Evolutionary conservation across 2,329 filamentous ascomycete genomes (phyloP).

Genomic region (Clonostachys chloroleuca): DNA sequence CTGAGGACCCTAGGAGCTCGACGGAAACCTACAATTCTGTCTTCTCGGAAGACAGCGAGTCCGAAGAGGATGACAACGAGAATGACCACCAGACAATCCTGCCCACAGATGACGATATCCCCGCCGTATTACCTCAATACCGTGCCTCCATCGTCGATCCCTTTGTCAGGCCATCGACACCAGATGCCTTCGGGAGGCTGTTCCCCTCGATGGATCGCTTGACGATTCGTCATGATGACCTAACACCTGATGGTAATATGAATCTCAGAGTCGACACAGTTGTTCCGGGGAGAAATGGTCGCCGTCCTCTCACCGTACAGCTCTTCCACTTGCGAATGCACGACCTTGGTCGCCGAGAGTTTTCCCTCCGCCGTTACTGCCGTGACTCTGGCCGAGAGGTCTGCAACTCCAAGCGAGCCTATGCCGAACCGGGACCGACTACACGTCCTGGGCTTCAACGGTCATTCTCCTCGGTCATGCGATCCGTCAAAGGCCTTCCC

Average conservation of each 20-base stretch:
- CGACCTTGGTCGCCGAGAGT: slow-evolving; percentile 79
- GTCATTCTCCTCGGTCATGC: slow-evolving; percentile 45
- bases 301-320: slow-evolving; percentile 63
- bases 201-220: slow-evolving; percentile 84
- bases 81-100: slow-evolving; percentile 15
- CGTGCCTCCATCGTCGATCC: slow-evolving; percentile 53
- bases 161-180: slow-evolving; percentile 71
- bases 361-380: slow-evolving; percentile 87
- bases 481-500: slow-evolving; percentile 27
- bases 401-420: slow-evolving; percentile 75
- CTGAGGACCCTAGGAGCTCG: slow-evolving; percentile 32
- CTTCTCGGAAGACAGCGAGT: slow-evolving; percentile 26
- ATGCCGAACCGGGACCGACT: slow-evolving; percentile 10
- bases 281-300: slow-evolving; percentile 42
- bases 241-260: slow-evolving; percentile 91
- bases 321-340: slow-evolving; percentile 96
- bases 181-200: slow-evolving; percentile 75
- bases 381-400: slow-evolving; percentile 91
- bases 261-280: slow-evolving; percentile 86
- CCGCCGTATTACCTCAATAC: slow-evolving; percentile 50
- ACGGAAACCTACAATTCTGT: slow-evolving; percentile 79
- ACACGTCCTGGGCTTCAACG: slow-evolving; percentile 33
- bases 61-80: slow-evolving; percentile 15
- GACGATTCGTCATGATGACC: slow-evolving; percentile 84
- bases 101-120: slow-evolving; percentile 29